phyloP scores from a whole-genome alignment of 2,329 filamentous ascomycete genomes.

The Penicillium verrucosum region DNA sequence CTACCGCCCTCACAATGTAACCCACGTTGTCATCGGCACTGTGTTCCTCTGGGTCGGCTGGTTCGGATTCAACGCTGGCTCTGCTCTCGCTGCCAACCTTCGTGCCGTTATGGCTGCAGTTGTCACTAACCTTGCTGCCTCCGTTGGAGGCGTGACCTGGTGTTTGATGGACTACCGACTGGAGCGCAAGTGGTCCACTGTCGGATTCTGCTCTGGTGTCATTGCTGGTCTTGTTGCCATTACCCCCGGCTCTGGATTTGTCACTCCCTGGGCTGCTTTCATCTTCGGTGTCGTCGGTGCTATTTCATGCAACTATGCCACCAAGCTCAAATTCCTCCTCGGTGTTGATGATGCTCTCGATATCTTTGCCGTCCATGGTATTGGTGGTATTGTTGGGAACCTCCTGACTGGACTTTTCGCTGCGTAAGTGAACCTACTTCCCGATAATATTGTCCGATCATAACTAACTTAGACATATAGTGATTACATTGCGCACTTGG shows the following conservation, averaged over 20 bases:
- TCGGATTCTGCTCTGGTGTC: constrained; percentile 88
- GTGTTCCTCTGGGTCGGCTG: constrained; percentile 94
- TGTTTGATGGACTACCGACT: constrained; percentile 84
- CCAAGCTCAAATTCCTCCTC: constrained; percentile 83
- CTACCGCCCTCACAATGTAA: constrained; percentile 89
- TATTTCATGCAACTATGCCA: constrained; percentile 79
- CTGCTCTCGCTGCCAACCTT: constrained; percentile 74
- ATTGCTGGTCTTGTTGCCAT: constrained; percentile 85
- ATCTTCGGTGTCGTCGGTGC: constrained; percentile 75
- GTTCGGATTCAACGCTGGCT: constrained; percentile 93
- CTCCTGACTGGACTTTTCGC: constrained; percentile 79
- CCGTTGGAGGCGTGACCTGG: constrained; percentile 83
- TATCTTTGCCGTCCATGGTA: constrained; percentile 79
- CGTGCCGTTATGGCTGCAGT: constrained; percentile 82
- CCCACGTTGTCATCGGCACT: constrained; percentile 86
- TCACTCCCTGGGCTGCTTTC: constrained; percentile 80
- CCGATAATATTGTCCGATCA: neutral
- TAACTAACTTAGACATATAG: constrained; percentile 31
- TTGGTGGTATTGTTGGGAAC: constrained; percentile 77
- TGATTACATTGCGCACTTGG: constrained; percentile 78
- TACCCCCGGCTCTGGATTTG: constrained; percentile 81
- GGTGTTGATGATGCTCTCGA: constrained; percentile 81
- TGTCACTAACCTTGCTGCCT: constrained; percentile 81
- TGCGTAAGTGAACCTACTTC: constrained; percentile 48
- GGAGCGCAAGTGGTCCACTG: constrained; percentile 87